These are phyloP conservation scores for Suhomyces yuchorum DNA, from an alignment of 1,139 yeast genomes.

Conservation along the genomic window DNA sequence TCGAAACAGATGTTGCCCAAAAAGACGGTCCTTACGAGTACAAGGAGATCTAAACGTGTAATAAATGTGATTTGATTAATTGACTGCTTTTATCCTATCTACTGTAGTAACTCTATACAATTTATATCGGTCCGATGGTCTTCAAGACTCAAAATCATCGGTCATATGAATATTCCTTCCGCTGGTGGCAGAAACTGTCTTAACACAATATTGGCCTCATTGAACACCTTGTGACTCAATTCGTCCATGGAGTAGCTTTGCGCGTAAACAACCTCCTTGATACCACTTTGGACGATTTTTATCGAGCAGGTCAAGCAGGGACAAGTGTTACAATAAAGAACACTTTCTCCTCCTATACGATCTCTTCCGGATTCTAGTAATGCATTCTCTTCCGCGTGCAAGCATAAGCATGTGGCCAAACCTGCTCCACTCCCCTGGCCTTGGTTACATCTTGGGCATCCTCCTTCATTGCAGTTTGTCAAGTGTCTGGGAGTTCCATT, in stretches of 20 bases:
- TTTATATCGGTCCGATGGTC: neutral
- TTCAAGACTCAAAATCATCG: neutral
- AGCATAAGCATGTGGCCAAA: slow-evolving; percentile 81
- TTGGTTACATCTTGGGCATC: slow-evolving; percentile 82
- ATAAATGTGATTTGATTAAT: neutral
- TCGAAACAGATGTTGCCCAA: slow-evolving; percentile 57
- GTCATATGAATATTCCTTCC: slow-evolving; percentile 42
- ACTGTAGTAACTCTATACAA: neutral
- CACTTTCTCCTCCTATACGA: slow-evolving; percentile 53
- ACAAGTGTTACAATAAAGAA: slow-evolving; percentile 91
- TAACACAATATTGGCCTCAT: slow-evolving; percentile 69
- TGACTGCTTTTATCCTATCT: neutral
- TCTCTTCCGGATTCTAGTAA: slow-evolving; percentile 91
- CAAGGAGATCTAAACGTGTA: slow-evolving; percentile 44
- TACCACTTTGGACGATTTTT: slow-evolving; percentile 91
- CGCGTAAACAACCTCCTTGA: slow-evolving; percentile 89
- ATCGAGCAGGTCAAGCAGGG: slow-evolving; percentile 96
- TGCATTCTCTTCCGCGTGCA: slow-evolving; percentile 98
- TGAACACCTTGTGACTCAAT: slow-evolving; percentile 67
- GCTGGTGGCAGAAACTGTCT: slow-evolving; percentile 74
- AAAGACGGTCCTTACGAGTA: slow-evolving; percentile 83
- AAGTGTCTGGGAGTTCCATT: slow-evolving; percentile 94
- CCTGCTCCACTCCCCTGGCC: slow-evolving; percentile 63
- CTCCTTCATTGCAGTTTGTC: slow-evolving; percentile 91
- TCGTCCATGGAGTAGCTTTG: slow-evolving; percentile 92